phyloP scores from a whole-genome alignment of 2,329 filamentous ascomycete species.

The Claviceps pazoutovae region DNA sequence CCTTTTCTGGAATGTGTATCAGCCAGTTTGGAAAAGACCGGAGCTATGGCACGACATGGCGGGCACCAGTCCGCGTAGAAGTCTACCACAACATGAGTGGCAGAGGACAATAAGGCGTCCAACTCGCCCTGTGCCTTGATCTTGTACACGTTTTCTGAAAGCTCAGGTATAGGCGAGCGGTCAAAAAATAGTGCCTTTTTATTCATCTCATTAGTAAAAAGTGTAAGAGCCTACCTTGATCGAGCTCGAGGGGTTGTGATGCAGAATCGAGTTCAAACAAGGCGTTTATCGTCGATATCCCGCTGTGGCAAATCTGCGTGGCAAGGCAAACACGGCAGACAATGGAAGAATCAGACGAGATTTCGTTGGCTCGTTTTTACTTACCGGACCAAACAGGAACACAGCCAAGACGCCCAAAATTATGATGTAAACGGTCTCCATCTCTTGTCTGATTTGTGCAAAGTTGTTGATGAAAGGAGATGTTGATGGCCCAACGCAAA shows the following conservation, averaged over 20 bases:
- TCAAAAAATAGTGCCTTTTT: neutral
- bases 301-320: neutral
- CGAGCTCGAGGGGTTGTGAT: neutral
- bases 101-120: constrained; percentile 22
- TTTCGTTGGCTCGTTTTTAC: neutral
- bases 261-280: neutral
- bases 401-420: neutral
- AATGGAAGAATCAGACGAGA: neutral
- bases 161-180: constrained; percentile 23
- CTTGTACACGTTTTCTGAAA: constrained; percentile 24
- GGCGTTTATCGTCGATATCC: neutral
- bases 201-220: neutral
- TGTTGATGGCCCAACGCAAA: neutral
- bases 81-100: constrained; percentile 30
- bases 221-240: neutral
- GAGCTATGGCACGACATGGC: constrained; percentile 34
- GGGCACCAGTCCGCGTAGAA: constrained; percentile 38
- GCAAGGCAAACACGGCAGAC: neutral
- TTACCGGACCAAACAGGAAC: neutral
- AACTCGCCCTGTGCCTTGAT: constrained; percentile 19
- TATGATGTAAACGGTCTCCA: neutral
- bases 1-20: constrained; percentile 10
- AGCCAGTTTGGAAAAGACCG: constrained; percentile 36
- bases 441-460: neutral
- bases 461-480: neutral